Base-by-base conservation (phyloP, 78 protist genomes). In the Dictyostelium firmibasis region DNA sequence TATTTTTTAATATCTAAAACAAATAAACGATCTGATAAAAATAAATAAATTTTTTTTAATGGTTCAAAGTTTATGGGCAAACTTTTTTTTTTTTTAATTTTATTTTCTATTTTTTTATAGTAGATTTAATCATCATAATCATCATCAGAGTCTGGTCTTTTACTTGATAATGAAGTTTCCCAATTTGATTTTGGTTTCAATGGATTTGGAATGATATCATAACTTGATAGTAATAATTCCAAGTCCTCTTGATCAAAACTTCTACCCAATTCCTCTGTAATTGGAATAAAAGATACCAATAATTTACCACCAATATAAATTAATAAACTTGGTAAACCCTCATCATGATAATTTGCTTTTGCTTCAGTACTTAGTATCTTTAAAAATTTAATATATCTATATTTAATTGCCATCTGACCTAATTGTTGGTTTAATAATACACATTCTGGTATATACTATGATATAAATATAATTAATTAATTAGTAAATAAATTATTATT, bases 381-480 rank as follows among this genome's bases (percentile, higher is more conserved):
- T 43, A 89, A 47, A 69, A 89, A 89, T 70, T 89, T 89, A 33
- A 89, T 69, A 81, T 78, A 75, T 64, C 83, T 41, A 89, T 89
- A 81, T 67, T 78, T 81, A 38, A 89, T 41, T 38, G 94, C 94
- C 76, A 89, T 16, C 81, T 89, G 86, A 38, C 60, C 25, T 7
- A 89, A 41, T 31, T 69, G 67, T 78, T 89, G 86, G 53, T 89
- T 89, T 47, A 89, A 64, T 69, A 70, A 64, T 35, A 89, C 81
- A 70, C 94, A 89, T 81, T 78, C 94, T 44, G 94, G 94, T 25
- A 89, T 69, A 81, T 89, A 89, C 93, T 88, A 31, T 35, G 7
- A 7, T 38, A 18, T 36, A 20, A 25, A 18, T 33, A 74, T 33
- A 31, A 9, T 8, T 9, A 44, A 44, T 9, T 8, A 7, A 44